A percentile compares a stretch with the other conserved stretches of the same genome.
Evolutionary conservation across 164 flowering plant genomes (phyloP).

Genomic region (Liriodendron chinense): DNA sequence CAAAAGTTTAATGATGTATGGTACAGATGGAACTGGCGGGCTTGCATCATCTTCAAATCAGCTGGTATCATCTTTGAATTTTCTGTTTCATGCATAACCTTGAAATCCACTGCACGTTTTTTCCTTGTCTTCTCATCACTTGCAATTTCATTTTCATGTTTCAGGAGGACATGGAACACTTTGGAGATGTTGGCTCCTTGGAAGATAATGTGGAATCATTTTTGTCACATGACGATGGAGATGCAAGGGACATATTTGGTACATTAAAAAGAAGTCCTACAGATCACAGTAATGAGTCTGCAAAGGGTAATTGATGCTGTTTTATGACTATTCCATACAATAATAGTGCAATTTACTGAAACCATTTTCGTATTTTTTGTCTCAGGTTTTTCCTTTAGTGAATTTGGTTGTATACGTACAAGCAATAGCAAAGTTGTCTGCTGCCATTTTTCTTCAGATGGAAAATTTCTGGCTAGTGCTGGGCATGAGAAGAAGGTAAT

Average conservation of each 20-base stretch:
- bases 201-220: slow-evolving; percentile 89
- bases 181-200: slow-evolving; percentile 80
- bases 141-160: slow-evolving; percentile 21
- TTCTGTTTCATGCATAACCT: not conserved
- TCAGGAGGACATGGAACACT: slow-evolving; percentile 90
- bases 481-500: slow-evolving; percentile 89
- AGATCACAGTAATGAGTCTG: slow-evolving; percentile 65
- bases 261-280: slow-evolving; percentile 63
- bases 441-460: slow-evolving; percentile 93
- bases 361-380: not conserved
- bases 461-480: slow-evolving; percentile 80
- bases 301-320: slow-evolving; percentile 50
- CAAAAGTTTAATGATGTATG: slow-evolving; percentile 67
- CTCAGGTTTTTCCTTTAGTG: slow-evolving; percentile 72
- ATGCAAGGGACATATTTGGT: slow-evolving; percentile 71
- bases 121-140: slow-evolving; percentile 4
- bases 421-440: slow-evolving; percentile 69
- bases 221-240: slow-evolving; percentile 79
- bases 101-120: not conserved
- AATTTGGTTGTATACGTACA: slow-evolving; percentile 60
- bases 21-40: slow-evolving; percentile 70
- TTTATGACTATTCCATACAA: not conserved
- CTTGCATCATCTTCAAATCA: slow-evolving; percentile 82
- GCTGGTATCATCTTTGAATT: slow-evolving; percentile 46
- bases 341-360: not conserved